Conservation (phyloP, 2,329 filamentous ascomycete species). For the Elsinoe batatas region DNA sequence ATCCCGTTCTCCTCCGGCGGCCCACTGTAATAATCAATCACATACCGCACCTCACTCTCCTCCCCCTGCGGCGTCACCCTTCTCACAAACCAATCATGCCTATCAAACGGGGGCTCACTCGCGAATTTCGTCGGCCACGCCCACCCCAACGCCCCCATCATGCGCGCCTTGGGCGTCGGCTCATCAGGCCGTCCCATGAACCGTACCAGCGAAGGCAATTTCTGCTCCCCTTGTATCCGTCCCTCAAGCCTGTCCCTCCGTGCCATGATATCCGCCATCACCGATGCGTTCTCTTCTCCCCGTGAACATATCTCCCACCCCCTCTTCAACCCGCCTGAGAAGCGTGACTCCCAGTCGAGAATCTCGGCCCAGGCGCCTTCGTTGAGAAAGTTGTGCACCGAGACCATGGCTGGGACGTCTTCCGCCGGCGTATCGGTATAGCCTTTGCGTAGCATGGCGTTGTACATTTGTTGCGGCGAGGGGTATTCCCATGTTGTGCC, state of each 20-base stretch:
- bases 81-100: constrained; percentile 93
- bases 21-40: constrained; percentile 93
- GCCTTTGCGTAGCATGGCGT: constrained; percentile 89
- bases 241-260: constrained; percentile 17
- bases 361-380: constrained; percentile 97
- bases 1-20: constrained; percentile 74
- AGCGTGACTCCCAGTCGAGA: constrained; percentile 83
- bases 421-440: constrained; percentile 90
- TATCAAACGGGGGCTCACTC: constrained; percentile 80
- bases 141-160: constrained; percentile 70
- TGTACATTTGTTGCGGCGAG: constrained; percentile 99
- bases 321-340: constrained; percentile 58
- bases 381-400: constrained; percentile 95
- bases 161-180: constrained; percentile 79
- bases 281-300: constrained; percentile 27
- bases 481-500: constrained; percentile 92
- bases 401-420: constrained; percentile 92
- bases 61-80: constrained; percentile 56
- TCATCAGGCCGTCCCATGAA: constrained; percentile 88
- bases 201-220: constrained; percentile 63
- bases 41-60: constrained; percentile 72
- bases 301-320: constrained; percentile 26
- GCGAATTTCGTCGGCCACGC: constrained; percentile 70
- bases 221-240: constrained; percentile 26
- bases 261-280: constrained; percentile 20